Evolutionary conservation across 2,329 filamentous ascomycete species (phyloP), one percentile per base, ranked within the genome.

Genomic region (Fusarium sp.): DNA sequence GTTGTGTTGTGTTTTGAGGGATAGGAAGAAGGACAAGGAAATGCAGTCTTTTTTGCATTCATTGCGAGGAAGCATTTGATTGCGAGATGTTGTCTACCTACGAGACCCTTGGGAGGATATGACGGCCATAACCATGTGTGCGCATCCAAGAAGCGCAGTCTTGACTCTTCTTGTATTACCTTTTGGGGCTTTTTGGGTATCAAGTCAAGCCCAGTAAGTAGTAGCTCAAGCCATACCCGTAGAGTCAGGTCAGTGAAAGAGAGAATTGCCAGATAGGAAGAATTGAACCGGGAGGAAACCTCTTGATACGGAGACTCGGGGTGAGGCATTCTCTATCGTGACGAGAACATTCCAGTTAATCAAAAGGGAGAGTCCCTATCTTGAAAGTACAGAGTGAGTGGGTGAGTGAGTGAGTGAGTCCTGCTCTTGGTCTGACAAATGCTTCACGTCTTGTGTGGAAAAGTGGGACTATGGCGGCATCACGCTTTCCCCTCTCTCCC

Each of bases 391-490:
- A 18, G 66, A n/a, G 37, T 52, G n/a, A 34, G 54, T n/a, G 22
- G 13, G 27, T 35, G 52, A n/a, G 27, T 35, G 38, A n/a, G n/a
- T n/a, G 27, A 29, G 27, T 22, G 11, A n/a, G 24, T 4, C 16
- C 8, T 22, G 10, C 38, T 47, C 14, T 47, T 3, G 54, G 45
- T 69, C 61, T 71, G 64, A 64, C 66, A 63, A 73, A 70, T 75
- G 63, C 47, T 61, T 70, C 58, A 63, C n/a, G 52, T 62, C 31
- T 67, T 67, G 65, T 64, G 66, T 66, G 50, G 47, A 73, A 78
- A 77, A 78, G 76, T 78, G 76, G 76, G 74, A 68, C 74, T 59
- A 64, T 69, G 63, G 66, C 65, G 72, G 66, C 68, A 77, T 78
- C 61, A 64, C 38, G 38, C 66, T 75, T 64, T 67, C 74, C 70